A percentile compares a stretch with the other conserved stretches of the same genome.
Evolutionary conservation across 805 yeast species (phyloP).

Genomic region (Barnettozyma wickerhamii): DNA sequence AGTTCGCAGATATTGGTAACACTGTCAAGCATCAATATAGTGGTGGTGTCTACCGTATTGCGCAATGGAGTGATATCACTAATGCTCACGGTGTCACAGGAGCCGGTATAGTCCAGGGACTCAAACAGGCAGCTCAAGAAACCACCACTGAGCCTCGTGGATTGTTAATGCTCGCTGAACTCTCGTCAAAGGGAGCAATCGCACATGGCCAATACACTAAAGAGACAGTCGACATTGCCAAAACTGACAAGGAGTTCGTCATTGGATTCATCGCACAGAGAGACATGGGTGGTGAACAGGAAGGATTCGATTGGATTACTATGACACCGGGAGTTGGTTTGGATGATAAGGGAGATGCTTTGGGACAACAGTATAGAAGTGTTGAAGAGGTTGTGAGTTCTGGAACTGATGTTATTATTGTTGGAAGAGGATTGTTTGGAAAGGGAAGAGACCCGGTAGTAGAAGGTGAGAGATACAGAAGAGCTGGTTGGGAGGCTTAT

Average conservation of each 20-base stretch:
- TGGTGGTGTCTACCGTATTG: slow-evolving; percentile 85
- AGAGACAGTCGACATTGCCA: slow-evolving; percentile 87
- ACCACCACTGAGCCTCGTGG: slow-evolving; percentile 81
- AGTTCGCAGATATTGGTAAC: slow-evolving; percentile 97
- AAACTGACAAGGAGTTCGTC: slow-evolving; percentile 80
- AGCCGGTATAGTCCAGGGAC: slow-evolving; percentile 84
- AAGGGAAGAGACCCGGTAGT: slow-evolving; percentile 87
- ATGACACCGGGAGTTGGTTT: slow-evolving; percentile 99
- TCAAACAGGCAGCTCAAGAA: slow-evolving; percentile 69
- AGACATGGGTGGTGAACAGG: slow-evolving; percentile 77
- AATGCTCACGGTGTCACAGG: slow-evolving; percentile 99
- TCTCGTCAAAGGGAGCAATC: slow-evolving; percentile 88
- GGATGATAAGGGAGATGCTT: slow-evolving; percentile 91
- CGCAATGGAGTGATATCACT: slow-evolving; percentile 94
- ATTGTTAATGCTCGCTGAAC: slow-evolving; percentile 89
- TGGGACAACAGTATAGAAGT: slow-evolving; percentile 96
- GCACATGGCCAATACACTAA: slow-evolving; percentile 90
- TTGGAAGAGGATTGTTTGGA: slow-evolving; percentile 96
- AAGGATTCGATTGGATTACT: slow-evolving; percentile 90
- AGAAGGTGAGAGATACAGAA: slow-evolving; percentile 84
- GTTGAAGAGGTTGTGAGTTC: slow-evolving; percentile 77
- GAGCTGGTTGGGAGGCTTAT: slow-evolving; percentile 96
- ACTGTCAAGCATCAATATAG: slow-evolving; percentile 93
- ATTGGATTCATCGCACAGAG: slow-evolving; percentile 96
- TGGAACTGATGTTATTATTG: slow-evolving; percentile 95